Percentiles rank a stretch among this genome's conserved stretches.
phyloP scores from a whole-genome alignment of 768 basidiomycete species.

The Naganishia onofrii region DNA sequence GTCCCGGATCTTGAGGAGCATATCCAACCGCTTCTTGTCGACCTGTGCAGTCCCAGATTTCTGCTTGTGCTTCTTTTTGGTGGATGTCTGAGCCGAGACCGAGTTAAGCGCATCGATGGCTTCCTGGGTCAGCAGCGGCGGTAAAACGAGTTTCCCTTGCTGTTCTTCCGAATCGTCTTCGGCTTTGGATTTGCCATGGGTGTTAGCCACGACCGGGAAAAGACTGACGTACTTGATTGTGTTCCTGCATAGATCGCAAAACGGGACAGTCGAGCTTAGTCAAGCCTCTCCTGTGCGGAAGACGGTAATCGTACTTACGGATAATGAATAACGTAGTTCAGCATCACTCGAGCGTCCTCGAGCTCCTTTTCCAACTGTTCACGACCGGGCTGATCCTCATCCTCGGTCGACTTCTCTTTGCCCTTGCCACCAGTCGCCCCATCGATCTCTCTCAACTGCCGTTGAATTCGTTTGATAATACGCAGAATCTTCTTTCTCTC shows the following conservation, averaged over 20 bases:
- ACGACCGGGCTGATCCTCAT: slow-evolving; percentile 48
- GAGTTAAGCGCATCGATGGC: slow-evolving; percentile 3
- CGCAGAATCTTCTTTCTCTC: slow-evolving; percentile 84
- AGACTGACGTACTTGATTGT: slow-evolving; percentile 83
- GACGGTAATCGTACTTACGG: slow-evolving; percentile 55
- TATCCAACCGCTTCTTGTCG: slow-evolving; percentile 33
- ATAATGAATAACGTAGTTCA: slow-evolving; percentile 73
- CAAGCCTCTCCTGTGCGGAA: no score
- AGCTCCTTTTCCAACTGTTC: slow-evolving; percentile 58
- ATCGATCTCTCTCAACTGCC: slow-evolving; percentile 22
- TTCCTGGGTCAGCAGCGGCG: slow-evolving; percentile 14
- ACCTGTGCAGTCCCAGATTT: slow-evolving; percentile 27
- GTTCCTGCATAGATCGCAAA: no score
- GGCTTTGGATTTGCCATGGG: slow-evolving; percentile 14
- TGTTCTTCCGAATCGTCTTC: slow-evolving; percentile 26
- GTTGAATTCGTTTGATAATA: slow-evolving; percentile 58
- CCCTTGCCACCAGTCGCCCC: background rate
- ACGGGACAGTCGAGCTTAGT: no score
- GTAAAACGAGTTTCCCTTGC: slow-evolving; percentile 14
- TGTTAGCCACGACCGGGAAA: slow-evolving; percentile 59
- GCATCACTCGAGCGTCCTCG: slow-evolving; percentile 70
- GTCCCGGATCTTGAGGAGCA: slow-evolving; percentile 37
- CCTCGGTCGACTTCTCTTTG: slow-evolving; percentile 5
- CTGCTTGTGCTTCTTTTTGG: slow-evolving; percentile 11
- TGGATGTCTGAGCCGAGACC: background rate